Conservation (phyloP, 805 yeast species). For the Candida bentonensis region DNA sequence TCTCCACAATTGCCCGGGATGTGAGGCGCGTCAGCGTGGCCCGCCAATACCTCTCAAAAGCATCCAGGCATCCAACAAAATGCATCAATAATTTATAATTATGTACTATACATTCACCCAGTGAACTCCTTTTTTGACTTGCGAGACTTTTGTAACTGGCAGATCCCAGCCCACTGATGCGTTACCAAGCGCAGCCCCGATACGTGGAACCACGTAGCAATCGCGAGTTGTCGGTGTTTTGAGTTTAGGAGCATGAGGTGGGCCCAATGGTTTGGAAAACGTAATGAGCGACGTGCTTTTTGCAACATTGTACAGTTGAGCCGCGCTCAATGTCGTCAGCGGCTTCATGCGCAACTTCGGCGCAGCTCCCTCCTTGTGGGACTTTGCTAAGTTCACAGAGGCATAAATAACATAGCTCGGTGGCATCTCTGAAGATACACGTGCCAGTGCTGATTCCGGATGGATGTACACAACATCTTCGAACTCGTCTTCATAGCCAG, state of each 20-base stretch:
- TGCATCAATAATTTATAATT: background rate
- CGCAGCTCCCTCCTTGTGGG: slow-evolving; percentile 27
- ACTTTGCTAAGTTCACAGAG: slow-evolving; percentile 42
- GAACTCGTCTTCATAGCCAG: slow-evolving; percentile 24
- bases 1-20: slow-evolving; percentile 35
- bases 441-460: slow-evolving; percentile 53
- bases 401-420: slow-evolving; percentile 70
- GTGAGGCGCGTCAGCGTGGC: slow-evolving; percentile 7
- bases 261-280: slow-evolving; percentile 84
- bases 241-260: slow-evolving; percentile 72
- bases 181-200: slow-evolving; percentile 70
- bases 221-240: slow-evolving; percentile 56
- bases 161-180: slow-evolving; percentile 91
- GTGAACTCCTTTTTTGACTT: slow-evolving; percentile 47
- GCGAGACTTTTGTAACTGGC: slow-evolving; percentile 65
- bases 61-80: background rate
- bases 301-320: slow-evolving; percentile 66
- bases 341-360: slow-evolving; percentile 55
- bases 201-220: slow-evolving; percentile 81
- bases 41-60: background rate
- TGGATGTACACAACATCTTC: slow-evolving; percentile 64
- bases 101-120: slow-evolving; percentile 33
- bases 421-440: slow-evolving; percentile 47
- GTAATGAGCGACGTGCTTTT: slow-evolving; percentile 58
- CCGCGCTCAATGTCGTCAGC: slow-evolving; percentile 59